phyloP scores from a whole-genome alignment of 352 stramenopile genomes.

The Pythium rhizo-oryzae region DNA sequence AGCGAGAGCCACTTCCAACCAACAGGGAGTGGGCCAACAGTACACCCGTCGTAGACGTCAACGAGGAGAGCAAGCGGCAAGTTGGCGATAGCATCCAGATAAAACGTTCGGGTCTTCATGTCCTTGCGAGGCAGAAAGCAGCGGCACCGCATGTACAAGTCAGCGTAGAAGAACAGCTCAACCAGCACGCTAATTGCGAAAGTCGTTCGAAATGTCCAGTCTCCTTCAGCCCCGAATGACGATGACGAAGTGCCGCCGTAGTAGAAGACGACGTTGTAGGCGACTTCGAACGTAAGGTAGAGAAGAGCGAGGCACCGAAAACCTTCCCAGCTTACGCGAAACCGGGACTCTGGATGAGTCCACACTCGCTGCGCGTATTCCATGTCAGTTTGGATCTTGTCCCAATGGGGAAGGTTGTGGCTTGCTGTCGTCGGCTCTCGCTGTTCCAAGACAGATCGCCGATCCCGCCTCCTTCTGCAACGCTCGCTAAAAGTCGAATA shows the following conservation, averaged over 20 bases:
- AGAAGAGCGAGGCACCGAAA: conserved; percentile 28
- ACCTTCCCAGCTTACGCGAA: conserved; percentile 26
- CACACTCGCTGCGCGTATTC: conserved; percentile 16
- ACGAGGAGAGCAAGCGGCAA: conserved; percentile 29
- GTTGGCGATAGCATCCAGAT: conserved; percentile 28
- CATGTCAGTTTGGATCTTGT: conserved; percentile 19
- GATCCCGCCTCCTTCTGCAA: conserved; percentile 10
- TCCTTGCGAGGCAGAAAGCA: conserved; percentile 24
- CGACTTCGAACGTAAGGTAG: conserved; percentile 39
- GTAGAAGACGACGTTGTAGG: conserved; percentile 36
- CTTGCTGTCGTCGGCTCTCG: background rate
- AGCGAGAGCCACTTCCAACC: conserved; percentile 28
- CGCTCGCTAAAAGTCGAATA: conserved; percentile 25
- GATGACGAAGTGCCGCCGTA: conserved; percentile 23
- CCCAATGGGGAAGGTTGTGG: conserved; percentile 20
- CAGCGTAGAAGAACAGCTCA: conserved; percentile 31
- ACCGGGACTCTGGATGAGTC: conserved; percentile 22
- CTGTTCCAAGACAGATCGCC: background rate
- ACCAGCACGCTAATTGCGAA: conserved; percentile 23
- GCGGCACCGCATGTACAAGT: conserved; percentile 27
- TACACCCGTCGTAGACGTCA: conserved; percentile 29
- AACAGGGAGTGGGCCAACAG: conserved; percentile 7
- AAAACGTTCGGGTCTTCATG: conserved; percentile 23
- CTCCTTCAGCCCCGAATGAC: conserved; percentile 2
- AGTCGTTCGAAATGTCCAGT: conserved; percentile 25